These are phyloP conservation scores for Dryadomyces quercus-mongolicae DNA, from an alignment of 2,329 filamentous ascomycete species.

Conservation along the genomic window DNA sequence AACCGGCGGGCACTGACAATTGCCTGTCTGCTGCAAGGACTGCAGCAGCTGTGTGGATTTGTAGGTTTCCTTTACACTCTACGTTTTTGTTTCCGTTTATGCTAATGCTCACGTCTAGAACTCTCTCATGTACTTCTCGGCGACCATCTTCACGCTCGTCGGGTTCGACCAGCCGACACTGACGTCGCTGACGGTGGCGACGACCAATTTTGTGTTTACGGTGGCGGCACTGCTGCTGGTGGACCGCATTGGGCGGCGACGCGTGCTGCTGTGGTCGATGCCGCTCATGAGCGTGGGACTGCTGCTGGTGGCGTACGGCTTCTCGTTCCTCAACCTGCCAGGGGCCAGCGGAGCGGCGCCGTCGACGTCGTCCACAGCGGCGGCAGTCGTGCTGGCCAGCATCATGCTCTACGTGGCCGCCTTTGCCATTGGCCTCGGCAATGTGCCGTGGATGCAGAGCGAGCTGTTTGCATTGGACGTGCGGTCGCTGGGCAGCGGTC, in stretches of 20 bases:
- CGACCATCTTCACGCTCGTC: conserved; percentile 66
- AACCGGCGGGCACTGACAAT: conserved; percentile 69
- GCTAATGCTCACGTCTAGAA: conserved; percentile 37
- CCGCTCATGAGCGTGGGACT: conserved; percentile 74
- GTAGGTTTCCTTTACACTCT: no score
- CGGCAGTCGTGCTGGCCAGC: conserved; percentile 53
- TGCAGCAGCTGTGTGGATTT: conserved; percentile 84
- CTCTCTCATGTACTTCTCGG: conserved; percentile 85
- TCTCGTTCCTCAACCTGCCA: conserved; percentile 47
- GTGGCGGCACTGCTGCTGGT: conserved; percentile 64
- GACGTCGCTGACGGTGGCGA: conserved; percentile 64
- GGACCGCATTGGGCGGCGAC: conserved; percentile 65
- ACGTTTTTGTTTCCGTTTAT: no score
- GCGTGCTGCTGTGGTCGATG: conserved; percentile 71
- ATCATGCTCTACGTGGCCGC: conserved; percentile 76
- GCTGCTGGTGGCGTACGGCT: conserved; percentile 58
- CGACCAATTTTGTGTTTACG: conserved; percentile 74
- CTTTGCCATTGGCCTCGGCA: conserved; percentile 80
- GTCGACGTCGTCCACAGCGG: conserved; percentile 13
- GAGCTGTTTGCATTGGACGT: conserved; percentile 77
- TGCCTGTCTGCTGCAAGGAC: conserved; percentile 72
- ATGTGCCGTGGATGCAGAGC: conserved; percentile 92
- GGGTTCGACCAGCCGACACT: conserved; percentile 70
- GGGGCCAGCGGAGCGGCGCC: not conserved
- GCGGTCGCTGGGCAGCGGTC: conserved; percentile 57